Evolutionary conservation across 345 rosid genomes (phyloP).

Genomic region (Arabidopsis suecica): DNA sequence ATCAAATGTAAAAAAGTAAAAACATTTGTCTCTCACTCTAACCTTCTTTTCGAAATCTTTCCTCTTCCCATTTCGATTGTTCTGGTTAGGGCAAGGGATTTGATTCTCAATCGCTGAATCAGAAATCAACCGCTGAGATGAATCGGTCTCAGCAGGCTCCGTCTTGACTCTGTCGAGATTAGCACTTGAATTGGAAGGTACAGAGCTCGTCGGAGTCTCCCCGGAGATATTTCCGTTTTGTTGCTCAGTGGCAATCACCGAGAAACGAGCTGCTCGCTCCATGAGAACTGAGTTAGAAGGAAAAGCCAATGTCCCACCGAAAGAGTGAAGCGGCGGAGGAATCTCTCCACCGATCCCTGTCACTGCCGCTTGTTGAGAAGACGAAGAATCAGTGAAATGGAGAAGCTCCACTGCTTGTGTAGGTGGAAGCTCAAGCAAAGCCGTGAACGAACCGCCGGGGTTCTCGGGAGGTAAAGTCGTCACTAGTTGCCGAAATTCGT

Average conservation of each 20-base stretch:
- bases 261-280: conserved; percentile 50
- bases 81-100: conserved; percentile 20
- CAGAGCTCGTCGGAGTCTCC: conserved; percentile 41
- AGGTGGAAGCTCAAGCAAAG: conserved; percentile 68
- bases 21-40: conserved; percentile 6
- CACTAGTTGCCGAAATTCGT: conserved; percentile 57
- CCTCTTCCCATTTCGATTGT: conserved; percentile 51
- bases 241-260: conserved; percentile 44
- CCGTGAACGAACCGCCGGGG: conserved; percentile 64
- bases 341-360: conserved; percentile 40
- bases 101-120: conserved; percentile 46
- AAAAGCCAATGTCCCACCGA: conserved; percentile 46
- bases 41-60: conserved; percentile 68
- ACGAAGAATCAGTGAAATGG: conserved; percentile 53
- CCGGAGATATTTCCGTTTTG: conserved; percentile 41
- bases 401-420: conserved; percentile 70
- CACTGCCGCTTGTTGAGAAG: conserved; percentile 32
- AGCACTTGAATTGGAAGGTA: conserved; percentile 46
- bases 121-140: conserved; percentile 48
- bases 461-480: conserved; percentile 51
- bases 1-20: background rate
- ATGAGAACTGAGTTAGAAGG: conserved; percentile 43
- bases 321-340: conserved; percentile 38
- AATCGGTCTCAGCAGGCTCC: conserved; percentile 51
- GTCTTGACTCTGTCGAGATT: conserved; percentile 51